Percentiles rank a stretch among this genome's conserved stretches.
These are phyloP conservation scores for Solanum chiquidenum DNA, from an alignment of 257 asterid species.

Conservation along the genomic window DNA sequence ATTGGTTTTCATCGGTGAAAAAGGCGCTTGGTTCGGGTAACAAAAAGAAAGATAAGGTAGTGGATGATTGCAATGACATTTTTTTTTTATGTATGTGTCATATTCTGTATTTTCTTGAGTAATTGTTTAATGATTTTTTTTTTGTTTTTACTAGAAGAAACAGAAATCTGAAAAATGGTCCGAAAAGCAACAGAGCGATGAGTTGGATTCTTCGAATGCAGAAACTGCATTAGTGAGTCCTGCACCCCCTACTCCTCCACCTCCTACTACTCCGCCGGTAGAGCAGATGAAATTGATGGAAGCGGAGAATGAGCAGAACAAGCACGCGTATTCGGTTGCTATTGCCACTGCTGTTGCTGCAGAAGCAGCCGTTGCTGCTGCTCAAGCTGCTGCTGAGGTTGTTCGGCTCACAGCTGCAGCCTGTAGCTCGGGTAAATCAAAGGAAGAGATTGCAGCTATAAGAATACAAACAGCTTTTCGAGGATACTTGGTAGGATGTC, in stretches of 20 bases:
- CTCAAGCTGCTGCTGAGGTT: constrained; percentile 80
- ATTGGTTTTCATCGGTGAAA: constrained; percentile 47
- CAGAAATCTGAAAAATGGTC: constrained; percentile 41
- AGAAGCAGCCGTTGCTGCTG: constrained; percentile 81
- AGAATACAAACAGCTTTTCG: constrained; percentile 69
- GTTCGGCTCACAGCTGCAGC: constrained; percentile 58
- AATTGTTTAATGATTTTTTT: not conserved
- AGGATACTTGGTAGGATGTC: constrained; percentile 55
- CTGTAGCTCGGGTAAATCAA: constrained; percentile 28
- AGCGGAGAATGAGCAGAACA: constrained; percentile 61
- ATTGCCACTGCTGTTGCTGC: constrained; percentile 76
- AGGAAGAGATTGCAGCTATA: constrained; percentile 58
- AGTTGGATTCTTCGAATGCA: constrained; percentile 10
- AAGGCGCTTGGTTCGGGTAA: constrained; percentile 37
- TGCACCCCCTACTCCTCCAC: constrained; percentile 9
- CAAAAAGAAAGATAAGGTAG: constrained; percentile 44
- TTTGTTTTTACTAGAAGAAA: constrained; percentile 23
- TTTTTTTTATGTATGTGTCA: not conserved
- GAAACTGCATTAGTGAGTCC: constrained; percentile 22
- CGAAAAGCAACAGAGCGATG: constrained; percentile 32
- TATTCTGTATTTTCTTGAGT: not conserved
- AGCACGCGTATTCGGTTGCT: constrained; percentile 64
- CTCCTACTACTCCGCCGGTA: constrained; percentile 1
- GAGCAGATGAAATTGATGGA: constrained; percentile 38
- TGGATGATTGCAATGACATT: not conserved